Conservation (phyloP, 176 grass and related monocot genomes). For the Saccharum spontaneum region DNA sequence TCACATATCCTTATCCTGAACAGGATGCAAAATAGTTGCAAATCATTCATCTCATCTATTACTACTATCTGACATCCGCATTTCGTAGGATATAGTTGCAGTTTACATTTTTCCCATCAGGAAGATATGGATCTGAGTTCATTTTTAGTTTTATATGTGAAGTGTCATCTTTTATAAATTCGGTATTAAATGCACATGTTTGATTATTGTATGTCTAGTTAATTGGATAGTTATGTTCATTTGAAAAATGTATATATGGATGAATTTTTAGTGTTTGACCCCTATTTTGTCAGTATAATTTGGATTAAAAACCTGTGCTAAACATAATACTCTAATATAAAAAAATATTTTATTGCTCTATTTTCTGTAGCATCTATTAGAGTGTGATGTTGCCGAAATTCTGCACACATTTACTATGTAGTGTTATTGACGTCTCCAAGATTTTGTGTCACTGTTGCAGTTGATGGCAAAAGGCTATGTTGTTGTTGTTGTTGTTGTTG, state of each 20-base stretch:
- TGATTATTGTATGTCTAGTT: background rate
- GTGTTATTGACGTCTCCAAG: background rate
- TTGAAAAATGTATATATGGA: background rate
- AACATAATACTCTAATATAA: background rate
- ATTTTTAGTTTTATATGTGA: background rate
- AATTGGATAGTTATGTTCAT: background rate
- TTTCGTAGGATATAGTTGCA: background rate
- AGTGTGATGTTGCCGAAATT: background rate
- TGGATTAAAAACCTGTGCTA: background rate
- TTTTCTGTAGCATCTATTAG: background rate
- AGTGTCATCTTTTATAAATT: background rate
- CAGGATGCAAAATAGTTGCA: background rate
- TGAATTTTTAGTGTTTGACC: background rate
- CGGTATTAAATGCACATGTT: background rate
- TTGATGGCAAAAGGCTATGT: no score
- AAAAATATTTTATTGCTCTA: background rate
- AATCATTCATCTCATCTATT: background rate
- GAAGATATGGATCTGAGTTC: background rate
- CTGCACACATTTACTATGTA: background rate
- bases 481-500: no score
- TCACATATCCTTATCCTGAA: background rate
- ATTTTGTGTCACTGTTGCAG: background rate
- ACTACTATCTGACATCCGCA: background rate
- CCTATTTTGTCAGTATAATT: background rate
- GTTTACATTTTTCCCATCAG: background rate